Evolutionary conservation across 768 basidiomycete genomes (phyloP).

Genomic region (Xerocomellus amylosporus): DNA sequence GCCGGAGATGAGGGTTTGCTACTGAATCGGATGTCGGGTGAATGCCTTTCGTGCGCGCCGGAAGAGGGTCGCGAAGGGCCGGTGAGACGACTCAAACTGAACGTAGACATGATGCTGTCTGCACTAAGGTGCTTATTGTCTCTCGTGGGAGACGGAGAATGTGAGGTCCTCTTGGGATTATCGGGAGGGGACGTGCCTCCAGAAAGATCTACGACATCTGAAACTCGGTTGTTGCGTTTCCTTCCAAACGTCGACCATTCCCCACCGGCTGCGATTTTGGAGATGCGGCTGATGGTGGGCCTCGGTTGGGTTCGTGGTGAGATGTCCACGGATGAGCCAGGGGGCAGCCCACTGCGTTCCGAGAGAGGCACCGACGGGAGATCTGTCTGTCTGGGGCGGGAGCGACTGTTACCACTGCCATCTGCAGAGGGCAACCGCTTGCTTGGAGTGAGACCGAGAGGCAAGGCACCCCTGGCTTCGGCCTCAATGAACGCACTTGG

Average conservation of each 20-base stretch:
- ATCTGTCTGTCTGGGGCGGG: conserved; percentile 3
- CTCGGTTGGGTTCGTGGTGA: conserved; percentile 12
- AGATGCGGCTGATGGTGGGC: conserved; percentile 15
- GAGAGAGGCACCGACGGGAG: neutral
- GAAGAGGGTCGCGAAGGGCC: conserved; percentile 5
- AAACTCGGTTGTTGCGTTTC: conserved; percentile 13
- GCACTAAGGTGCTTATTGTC: conserved; percentile 12
- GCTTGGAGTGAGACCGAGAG: conserved; percentile 29
- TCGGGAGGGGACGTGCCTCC: conserved; percentile 10
- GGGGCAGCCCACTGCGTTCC: neutral
- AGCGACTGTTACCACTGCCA: conserved; percentile 2
- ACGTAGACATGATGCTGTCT: conserved; percentile 19
- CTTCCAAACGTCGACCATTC: conserved; percentile 40
- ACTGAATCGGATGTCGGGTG: conserved; percentile 13
- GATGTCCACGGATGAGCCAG: conserved; percentile 6
- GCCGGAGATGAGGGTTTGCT: conserved; percentile 33
- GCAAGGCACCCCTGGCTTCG: conserved; percentile 4
- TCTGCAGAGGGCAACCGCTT: conserved; percentile 19
- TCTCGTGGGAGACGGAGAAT: conserved; percentile 21
- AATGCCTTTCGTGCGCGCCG: conserved; percentile 2
- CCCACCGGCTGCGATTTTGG: conserved; percentile 17
- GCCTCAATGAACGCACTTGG: conserved; percentile 30
- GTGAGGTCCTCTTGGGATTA: conserved; percentile 12
- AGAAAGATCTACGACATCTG: conserved; percentile 16
- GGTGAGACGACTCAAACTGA: conserved; percentile 21